Base-by-base conservation (phyloP, 805 yeast genomes). In the Kuraishia hungarica region DNA sequence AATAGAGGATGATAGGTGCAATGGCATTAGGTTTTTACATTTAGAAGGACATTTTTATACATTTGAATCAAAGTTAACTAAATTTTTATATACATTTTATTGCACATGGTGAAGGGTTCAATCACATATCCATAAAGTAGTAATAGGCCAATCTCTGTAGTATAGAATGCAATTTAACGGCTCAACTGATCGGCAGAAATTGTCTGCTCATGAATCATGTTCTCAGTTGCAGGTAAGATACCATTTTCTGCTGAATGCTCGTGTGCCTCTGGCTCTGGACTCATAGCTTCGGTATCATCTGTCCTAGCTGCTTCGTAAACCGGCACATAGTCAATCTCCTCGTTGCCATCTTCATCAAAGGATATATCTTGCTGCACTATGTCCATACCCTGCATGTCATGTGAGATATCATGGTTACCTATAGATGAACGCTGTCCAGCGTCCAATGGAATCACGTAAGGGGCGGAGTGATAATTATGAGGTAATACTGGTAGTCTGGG, bases 251-350 rank as follows among this genome's bases (percentile, higher is more conserved):
- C 11, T 35, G 43, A 35, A 13, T 6, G 43, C 17, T 35, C 43
- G 3, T 7, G 4, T 15, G 11, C 43, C 43, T 15, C 43, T 10
- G 43, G n/a, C 3, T 35, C 17, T 48, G 50, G 50, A 23, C 13
- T 15, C 29, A 23, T 15, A 2, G 17, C 19, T 3, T 23, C 50
- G 26, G 50, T 3, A 17, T 17, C 19, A 13, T 10, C 3, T 24
- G n/a, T 48, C 29, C 29, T 24, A 15, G 48, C 10, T 53, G 50
- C 55, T 50, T 50, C 56, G 21, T 54, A 54, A 3, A 53, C 53
- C 17, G 56, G 56, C 13, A 54, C 56, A 20, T 54, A 54, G 50
- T 54, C 54, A 19, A 54, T 22, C 7, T 23, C 28, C 6, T 54
- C 56, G n/a, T 19, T 21, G 43, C 51, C 56, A 22, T 49, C 24